Evolutionary conservation across 2,329 filamentous ascomycete genomes (phyloP).

Genomic region (Blastomyces emzantsi): DNA sequence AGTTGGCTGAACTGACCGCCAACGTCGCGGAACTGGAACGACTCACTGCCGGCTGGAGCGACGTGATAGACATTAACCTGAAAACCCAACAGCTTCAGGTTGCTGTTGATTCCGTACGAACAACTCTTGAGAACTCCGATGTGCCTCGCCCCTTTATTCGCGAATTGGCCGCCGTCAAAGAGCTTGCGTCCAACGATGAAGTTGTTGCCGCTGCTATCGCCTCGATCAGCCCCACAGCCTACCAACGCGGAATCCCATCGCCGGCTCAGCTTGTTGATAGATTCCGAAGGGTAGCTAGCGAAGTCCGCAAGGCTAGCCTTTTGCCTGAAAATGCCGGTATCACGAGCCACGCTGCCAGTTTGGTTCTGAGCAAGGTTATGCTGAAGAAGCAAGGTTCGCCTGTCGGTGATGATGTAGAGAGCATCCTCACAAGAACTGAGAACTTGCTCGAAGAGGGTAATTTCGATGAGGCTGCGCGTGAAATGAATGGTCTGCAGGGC

Average conservation of each 20-base stretch:
- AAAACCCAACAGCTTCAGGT: conserved; percentile 95
- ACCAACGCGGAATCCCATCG: conserved; percentile 83
- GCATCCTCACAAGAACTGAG: conserved; percentile 81
- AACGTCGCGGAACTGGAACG: conserved; percentile 77
- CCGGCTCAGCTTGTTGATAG: conserved; percentile 83
- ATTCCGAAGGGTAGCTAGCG: conserved; percentile 82
- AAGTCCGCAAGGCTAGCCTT: conserved; percentile 89
- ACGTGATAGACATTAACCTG: conserved; percentile 80
- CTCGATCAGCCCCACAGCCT: conserved; percentile 89
- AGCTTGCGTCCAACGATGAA: conserved; percentile 73
- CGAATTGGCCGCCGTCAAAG: conserved; percentile 89
- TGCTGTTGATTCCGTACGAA: conserved; percentile 84
- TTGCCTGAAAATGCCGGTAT: conserved; percentile 91
- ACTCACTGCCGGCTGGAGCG: conserved; percentile 81
- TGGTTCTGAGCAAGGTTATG: conserved; percentile 83
- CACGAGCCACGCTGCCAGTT: conserved; percentile 84
- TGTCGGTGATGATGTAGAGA: conserved; percentile 83
- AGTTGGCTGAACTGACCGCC: conserved; percentile 67
- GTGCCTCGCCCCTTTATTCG: conserved; percentile 77
- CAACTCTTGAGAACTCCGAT: conserved; percentile 65
- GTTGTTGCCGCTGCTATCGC: conserved; percentile 89
- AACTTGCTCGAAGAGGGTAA: conserved; percentile 87
- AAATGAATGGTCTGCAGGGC: conserved; percentile 86
- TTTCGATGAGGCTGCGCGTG: conserved; percentile 78
- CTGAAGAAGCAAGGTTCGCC: conserved; percentile 90